A percentile compares a stretch with the other conserved stretches of the same genome.
These are phyloP conservation scores for Collariella sp. DNA, from an alignment of 495 filamentous ascomycete genomes.

Conservation along the genomic window DNA sequence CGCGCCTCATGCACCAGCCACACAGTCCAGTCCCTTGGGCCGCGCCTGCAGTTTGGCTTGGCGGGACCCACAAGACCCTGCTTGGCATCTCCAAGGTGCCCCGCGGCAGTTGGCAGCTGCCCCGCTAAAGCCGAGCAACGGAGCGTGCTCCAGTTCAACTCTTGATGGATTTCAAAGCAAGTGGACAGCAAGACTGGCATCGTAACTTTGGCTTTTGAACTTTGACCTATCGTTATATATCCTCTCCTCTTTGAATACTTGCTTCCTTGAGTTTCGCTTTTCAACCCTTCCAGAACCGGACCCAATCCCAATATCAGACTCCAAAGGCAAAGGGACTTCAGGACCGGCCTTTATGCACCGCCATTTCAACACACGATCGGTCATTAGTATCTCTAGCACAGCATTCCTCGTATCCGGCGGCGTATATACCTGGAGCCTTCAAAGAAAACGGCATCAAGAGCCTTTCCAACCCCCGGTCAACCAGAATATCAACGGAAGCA, in stretches of 20 bases:
- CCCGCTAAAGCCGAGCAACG: slow-evolving; percentile 6
- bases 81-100: slow-evolving; percentile 5
- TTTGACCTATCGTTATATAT: not conserved
- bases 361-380: slow-evolving; percentile 4
- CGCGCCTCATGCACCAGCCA: slow-evolving; percentile 10
- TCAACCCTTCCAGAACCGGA: no score
- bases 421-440: slow-evolving; percentile 13
- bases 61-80: not conserved
- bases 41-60: not conserved
- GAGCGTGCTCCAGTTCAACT: not conserved
- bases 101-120: slow-evolving; percentile 2
- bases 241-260: not conserved
- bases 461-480: slow-evolving; percentile 4
- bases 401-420: slow-evolving; percentile 16
- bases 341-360: slow-evolving; percentile 8
- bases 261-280: not conserved
- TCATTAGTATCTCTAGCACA: slow-evolving; percentile 14
- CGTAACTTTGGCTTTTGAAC: not conserved
- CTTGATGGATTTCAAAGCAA: slow-evolving; percentile 37
- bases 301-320: not conserved
- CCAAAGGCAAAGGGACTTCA: not conserved
- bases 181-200: not conserved
- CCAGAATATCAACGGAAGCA: not conserved
- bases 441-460: not conserved
- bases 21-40: not conserved